phyloP scores from a whole-genome alignment of 2,329 filamentous ascomycete species.

The Neofusicoccum umdonicola region DNA sequence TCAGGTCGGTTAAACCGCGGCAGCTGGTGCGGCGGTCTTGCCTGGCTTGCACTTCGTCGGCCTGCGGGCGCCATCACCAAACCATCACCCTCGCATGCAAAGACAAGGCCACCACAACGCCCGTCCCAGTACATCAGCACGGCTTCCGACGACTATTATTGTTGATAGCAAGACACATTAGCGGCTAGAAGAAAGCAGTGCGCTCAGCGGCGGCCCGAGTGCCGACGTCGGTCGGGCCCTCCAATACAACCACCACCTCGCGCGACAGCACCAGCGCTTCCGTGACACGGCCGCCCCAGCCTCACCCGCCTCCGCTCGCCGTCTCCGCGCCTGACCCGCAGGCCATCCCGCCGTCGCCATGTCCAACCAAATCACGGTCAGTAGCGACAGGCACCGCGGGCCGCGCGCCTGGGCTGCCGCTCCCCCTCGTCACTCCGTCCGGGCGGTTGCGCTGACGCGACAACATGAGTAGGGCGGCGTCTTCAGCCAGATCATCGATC shows the following conservation, averaged over 20 bases:
- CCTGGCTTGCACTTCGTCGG: conserved; percentile 15
- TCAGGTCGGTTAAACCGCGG: conserved; percentile 8
- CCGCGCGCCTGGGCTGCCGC: neutral
- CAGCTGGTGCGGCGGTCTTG: neutral
- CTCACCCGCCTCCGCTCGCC: conserved; percentile 15
- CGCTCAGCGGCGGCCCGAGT: conserved; percentile 12
- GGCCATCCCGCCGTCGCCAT: conserved; percentile 11
- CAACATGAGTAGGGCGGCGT: conserved; percentile 61
- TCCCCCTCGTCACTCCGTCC: conserved; percentile 6
- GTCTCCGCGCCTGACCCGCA: conserved; percentile 18
- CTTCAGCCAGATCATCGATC: conserved; percentile 88
- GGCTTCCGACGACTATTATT: conserved; percentile 3
- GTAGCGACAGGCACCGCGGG: conserved; percentile 6
- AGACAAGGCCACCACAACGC: conserved; percentile 15
- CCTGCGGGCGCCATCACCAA: conserved; percentile 14
- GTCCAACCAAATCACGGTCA: conserved; percentile 18
- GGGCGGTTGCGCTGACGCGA: conserved; percentile 16
- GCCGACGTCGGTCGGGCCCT: conserved; percentile 18
- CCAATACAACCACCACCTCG: conserved; percentile 10
- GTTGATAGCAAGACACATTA: conserved; percentile 19
- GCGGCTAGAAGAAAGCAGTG: conserved; percentile 18
- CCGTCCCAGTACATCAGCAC: conserved; percentile 11
- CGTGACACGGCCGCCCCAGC: conserved; percentile 17
- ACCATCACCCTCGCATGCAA: conserved; percentile 16
- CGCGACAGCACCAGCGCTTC: conserved; percentile 12